These are phyloP conservation scores for Calamus simplicifolius DNA, from an alignment of 176 grass and related monocot genomes.

Conservation along the genomic window DNA sequence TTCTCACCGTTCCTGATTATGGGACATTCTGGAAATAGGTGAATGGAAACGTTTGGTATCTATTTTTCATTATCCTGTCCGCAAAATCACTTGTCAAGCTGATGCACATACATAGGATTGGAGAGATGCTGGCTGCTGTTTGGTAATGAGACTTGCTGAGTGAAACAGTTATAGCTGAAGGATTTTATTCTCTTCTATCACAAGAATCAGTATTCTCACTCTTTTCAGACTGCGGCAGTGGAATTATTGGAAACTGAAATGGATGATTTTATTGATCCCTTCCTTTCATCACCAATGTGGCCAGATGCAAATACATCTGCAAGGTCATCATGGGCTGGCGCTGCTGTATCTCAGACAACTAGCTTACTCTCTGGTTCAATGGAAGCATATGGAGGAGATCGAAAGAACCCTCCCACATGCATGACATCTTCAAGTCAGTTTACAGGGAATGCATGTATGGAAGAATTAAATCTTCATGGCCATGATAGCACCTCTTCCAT, in stretches of 20 bases:
- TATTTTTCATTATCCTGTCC: too few relatives aligned
- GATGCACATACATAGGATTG: too few relatives aligned
- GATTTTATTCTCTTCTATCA: too few relatives aligned
- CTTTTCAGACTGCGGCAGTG: background rate
- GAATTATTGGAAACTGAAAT: background rate
- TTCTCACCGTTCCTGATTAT: too few relatives aligned
- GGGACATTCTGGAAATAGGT: too few relatives aligned
- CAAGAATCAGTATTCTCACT: too few relatives aligned
- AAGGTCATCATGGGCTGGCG: background rate
- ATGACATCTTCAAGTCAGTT: background rate
- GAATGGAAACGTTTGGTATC: too few relatives aligned
- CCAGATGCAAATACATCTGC: background rate
- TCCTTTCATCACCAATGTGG: constrained; percentile 7
- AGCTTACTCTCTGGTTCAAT: background rate
- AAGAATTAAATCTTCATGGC: constrained; percentile 3
- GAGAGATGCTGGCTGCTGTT: too few relatives aligned
- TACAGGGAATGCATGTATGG: background rate
- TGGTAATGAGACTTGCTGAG: too few relatives aligned
- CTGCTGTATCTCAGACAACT: background rate
- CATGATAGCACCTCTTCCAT: constrained; percentile 1
- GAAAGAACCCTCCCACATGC: background rate
- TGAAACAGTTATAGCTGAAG: too few relatives aligned
- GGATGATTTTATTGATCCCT: constrained; percentile 14
- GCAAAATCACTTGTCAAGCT: too few relatives aligned
- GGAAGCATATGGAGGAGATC: background rate